These are phyloP conservation scores for Leccinum truebloodii DNA, from an alignment of 768 basidiomycete species.

Conservation along the genomic window DNA sequence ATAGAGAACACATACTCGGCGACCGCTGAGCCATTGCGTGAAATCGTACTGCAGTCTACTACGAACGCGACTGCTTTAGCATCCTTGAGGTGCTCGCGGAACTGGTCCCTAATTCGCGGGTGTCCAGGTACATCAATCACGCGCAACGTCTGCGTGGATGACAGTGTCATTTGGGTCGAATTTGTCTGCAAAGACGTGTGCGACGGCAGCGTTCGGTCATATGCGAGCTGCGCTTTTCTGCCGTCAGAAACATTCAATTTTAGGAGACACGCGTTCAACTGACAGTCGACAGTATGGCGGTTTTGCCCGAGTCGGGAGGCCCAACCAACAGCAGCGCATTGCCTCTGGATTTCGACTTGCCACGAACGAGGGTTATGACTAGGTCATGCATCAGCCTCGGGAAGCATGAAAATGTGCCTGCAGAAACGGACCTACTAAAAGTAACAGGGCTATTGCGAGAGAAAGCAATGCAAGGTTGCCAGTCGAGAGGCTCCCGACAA, in stretches of 20 bases:
- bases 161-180: conserved; percentile 46
- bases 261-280: conserved; percentile 26
- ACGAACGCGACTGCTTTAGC: conserved; percentile 75
- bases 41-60: conserved; percentile 76
- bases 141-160: conserved; percentile 45
- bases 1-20: conserved; percentile 67
- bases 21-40: conserved; percentile 69
- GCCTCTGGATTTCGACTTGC: conserved; percentile 49
- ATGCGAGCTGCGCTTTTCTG: conserved; percentile 54
- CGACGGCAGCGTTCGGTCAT: conserved; percentile 61
- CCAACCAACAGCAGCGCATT: conserved; percentile 76
- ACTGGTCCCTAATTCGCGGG: conserved; percentile 74
- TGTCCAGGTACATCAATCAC: conserved; percentile 85
- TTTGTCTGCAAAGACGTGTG: conserved; percentile 82
- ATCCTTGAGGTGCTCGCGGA: conserved; percentile 60
- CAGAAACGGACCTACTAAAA: conserved; percentile 43
- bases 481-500: conserved; percentile 40
- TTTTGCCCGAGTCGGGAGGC: conserved; percentile 77
- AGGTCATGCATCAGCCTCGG: conserved; percentile 36
- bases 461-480: conserved; percentile 43
- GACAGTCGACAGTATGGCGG: conserved; percentile 71
- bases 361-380: conserved; percentile 43
- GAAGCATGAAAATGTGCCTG: neutral
- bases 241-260: conserved; percentile 8
- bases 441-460: conserved; percentile 42